phyloP scores from a whole-genome alignment of 441 rosid genomes.

The Arabidopsis hybrid region DNA sequence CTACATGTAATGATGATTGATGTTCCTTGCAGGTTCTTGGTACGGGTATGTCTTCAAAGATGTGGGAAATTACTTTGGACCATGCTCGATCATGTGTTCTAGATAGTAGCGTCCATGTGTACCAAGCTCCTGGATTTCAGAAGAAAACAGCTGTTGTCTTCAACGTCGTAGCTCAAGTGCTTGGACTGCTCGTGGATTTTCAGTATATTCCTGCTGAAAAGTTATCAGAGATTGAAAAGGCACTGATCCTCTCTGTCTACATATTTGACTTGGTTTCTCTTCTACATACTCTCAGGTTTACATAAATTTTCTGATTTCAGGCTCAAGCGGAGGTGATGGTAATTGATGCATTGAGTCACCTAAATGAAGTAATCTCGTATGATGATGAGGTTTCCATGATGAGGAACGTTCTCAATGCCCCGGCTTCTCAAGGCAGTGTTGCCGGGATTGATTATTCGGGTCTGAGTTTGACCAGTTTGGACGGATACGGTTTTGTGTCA shows the following conservation, averaged over 20 bases:
- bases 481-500: conserved; percentile 57
- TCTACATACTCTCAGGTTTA: conserved; percentile 23
- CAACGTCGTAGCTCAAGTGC: conserved; percentile 86
- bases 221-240: conserved; percentile 89
- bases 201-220: conserved; percentile 67
- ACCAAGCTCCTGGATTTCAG: conserved; percentile 62
- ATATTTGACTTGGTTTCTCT: neutral
- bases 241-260: conserved; percentile 41
- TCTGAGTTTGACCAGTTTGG: conserved; percentile 59
- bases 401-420: conserved; percentile 52
- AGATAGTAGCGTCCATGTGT: conserved; percentile 69
- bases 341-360: conserved; percentile 67
- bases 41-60: conserved; percentile 97
- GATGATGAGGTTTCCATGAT: conserved; percentile 66
- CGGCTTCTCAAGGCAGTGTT: conserved; percentile 51
- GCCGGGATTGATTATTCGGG: conserved; percentile 67
- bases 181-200: conserved; percentile 72
- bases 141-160: conserved; percentile 84
- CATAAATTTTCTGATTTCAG: conserved; percentile 48
- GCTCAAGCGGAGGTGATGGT: conserved; percentile 75
- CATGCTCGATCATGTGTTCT: conserved; percentile 88
- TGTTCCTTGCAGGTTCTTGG: conserved; percentile 78
- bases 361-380: conserved; percentile 64
- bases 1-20: neutral
- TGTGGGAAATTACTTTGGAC: conserved; percentile 95